Evolutionary conservation across 805 yeast species (phyloP).

Genomic region (Ogataea ramenticola): DNA sequence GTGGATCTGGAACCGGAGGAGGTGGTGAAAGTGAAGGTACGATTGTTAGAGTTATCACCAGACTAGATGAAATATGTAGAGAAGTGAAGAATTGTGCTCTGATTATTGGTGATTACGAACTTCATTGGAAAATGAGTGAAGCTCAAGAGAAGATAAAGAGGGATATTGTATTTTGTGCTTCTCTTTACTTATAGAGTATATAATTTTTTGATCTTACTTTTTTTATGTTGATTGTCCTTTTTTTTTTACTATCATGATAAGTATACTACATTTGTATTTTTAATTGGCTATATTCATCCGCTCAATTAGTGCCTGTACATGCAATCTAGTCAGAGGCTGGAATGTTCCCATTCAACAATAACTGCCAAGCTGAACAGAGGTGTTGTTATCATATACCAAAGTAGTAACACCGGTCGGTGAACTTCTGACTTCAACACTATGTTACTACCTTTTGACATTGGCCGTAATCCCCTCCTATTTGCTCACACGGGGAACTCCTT

Average conservation of each 20-base stretch:
- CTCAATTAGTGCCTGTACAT: no score
- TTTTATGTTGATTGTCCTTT: background rate
- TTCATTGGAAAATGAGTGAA: slow-evolving; percentile 81
- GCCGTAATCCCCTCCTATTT: no score
- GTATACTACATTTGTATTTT: background rate
- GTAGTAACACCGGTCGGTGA: no score
- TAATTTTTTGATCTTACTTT: background rate
- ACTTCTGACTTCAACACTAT: no score
- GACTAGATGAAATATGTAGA: slow-evolving; percentile 91
- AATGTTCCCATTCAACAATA: no score
- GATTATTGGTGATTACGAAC: slow-evolving; percentile 87
- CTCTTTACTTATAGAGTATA: slow-evolving; percentile 58
- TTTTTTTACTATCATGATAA: background rate
- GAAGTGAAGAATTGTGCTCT: slow-evolving; percentile 91
- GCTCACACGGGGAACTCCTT: no score
- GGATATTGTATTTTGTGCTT: slow-evolving; percentile 95
- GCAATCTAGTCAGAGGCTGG: no score
- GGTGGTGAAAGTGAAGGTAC: slow-evolving; percentile 66
- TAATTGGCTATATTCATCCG: no score
- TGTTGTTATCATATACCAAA: no score
- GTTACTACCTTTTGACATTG: no score
- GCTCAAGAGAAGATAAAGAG: slow-evolving; percentile 95
- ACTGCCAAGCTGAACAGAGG: no score
- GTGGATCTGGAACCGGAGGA: background rate
- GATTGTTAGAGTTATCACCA: slow-evolving; percentile 89